A percentile compares a stretch with the other conserved stretches of the same genome.
Conservation (phyloP, 73 alveolate genomes). For the Tetrahymena borealis region DNA sequence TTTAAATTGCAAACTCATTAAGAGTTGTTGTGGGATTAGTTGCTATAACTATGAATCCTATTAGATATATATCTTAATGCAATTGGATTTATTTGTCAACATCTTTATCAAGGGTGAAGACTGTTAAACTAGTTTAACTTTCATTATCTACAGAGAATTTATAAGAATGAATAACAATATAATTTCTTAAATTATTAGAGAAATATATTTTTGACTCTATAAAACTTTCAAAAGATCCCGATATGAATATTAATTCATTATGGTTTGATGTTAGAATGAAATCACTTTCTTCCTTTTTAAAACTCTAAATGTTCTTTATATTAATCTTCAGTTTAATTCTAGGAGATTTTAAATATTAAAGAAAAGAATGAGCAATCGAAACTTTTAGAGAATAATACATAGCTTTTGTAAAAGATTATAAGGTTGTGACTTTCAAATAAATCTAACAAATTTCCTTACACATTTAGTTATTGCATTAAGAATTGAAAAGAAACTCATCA, state of each 20-base stretch:
- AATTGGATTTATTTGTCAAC: neutral
- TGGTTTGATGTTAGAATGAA: neutral
- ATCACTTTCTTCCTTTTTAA: neutral
- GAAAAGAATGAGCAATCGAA: neutral
- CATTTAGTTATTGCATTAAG: neutral
- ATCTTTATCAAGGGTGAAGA: neutral
- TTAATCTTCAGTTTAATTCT: neutral
- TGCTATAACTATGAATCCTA: neutral
- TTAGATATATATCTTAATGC: neutral
- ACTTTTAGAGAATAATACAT: neutral
- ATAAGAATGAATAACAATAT: neutral
- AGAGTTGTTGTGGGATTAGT: too few species aligned
- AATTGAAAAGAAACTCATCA: neutral
- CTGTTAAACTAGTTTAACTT: neutral
- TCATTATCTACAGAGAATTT: neutral
- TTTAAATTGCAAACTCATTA: neutral
- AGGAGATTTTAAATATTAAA: neutral
- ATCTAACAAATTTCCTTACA: neutral
- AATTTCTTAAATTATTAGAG: neutral
- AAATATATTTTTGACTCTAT: neutral
- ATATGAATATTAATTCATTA: neutral
- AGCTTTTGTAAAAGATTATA: neutral
- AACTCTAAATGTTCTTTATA: neutral
- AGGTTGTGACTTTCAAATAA: neutral
- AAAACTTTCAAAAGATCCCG: neutral